A percentile compares a stretch with the other conserved stretches of the same genome.
Evolutionary conservation across 2,329 filamentous ascomycete genomes (phyloP).

Genomic region (Emmonsia crescens): DNA sequence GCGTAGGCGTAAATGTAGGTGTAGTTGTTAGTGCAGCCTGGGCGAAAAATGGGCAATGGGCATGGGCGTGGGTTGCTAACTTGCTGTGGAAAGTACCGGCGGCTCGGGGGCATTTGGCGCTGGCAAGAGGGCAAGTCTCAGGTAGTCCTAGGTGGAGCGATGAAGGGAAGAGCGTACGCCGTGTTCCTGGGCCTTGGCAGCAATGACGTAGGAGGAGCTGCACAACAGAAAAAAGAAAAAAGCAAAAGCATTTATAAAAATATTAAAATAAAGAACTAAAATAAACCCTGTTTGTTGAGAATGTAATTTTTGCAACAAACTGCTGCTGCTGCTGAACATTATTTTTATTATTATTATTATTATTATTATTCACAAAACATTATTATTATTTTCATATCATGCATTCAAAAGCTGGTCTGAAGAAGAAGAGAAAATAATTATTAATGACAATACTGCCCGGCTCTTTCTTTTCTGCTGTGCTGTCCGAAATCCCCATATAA

Average conservation of each 20-base stretch:
- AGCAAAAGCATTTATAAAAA: neutral
- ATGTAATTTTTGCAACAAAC: neutral
- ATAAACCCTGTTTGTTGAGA: neutral
- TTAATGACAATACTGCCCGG: neutral
- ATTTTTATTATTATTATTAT: neutral
- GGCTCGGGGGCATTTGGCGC: neutral
- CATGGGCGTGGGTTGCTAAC: too few relatives aligned
- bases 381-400: neutral
- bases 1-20: too few relatives aligned
- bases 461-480: neutral
- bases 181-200: conserved; percentile 7
- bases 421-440: neutral
- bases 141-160: neutral
- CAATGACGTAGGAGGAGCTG: conserved; percentile 5
- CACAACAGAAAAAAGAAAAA: neutral
- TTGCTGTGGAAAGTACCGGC: neutral
- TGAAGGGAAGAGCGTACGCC: neutral
- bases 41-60: neutral
- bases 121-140: neutral
- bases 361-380: neutral
- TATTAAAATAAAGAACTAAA: neutral
- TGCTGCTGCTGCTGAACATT: neutral
- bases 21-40: conserved; percentile 1
- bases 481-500: neutral
- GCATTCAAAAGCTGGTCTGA: neutral